Base-by-base conservation (phyloP, 2,329 filamentous ascomycete genomes). In the Cordyceps pruinosa region DNA sequence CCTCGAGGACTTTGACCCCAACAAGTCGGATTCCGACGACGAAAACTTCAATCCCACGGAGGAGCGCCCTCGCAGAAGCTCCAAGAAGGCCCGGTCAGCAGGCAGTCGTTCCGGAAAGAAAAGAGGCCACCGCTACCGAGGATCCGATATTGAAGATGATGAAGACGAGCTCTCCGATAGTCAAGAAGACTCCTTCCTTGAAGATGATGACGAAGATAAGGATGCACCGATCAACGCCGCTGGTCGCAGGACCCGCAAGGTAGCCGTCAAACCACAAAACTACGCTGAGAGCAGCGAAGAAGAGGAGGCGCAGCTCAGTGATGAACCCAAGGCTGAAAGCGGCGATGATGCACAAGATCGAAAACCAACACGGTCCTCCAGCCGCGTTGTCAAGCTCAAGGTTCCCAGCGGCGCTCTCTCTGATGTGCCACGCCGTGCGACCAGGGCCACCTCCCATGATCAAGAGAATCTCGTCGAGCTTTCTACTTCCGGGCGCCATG, bases 11-110 rank as follows among this genome's bases (percentile, higher is more conserved):
- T 87, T 86, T 63, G 84, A 87, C 68, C 82, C 81, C 3, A 86
- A 86, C 68, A 80, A 84, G 66, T 87, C 84, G 51, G 84, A 87
- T 63, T 76, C 84, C 2, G 79, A 84, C 50, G 84, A 87, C 66
- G 82, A 84, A 62, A 85, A 85, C 68, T 87, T 87, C 65, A 79
- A 84, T 58, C 83, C 83, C 17, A 66, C 68, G 23, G 75, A 78
- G 62, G 74, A 71, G 26, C 71, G 73, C 30, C 72, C 77, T 17
- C 71, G 71, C 15, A 73, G 73, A 58, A 70, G 61, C 59, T 69
- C 69, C 56, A 79, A 75, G 61, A 77, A 75, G 55, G 64, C 72
- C 5, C 73, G 75, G 25, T 68, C 73, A 30, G 69, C 73, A 54
- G 65, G 68, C 37, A 64, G 66, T 17, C 66, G 65, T 52, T 59